A percentile compares a stretch with the other conserved stretches of the same genome.
Evolutionary conservation across 2,329 filamentous ascomycete species (phyloP).

Genomic region (Hymenoscyphus scutula): DNA sequence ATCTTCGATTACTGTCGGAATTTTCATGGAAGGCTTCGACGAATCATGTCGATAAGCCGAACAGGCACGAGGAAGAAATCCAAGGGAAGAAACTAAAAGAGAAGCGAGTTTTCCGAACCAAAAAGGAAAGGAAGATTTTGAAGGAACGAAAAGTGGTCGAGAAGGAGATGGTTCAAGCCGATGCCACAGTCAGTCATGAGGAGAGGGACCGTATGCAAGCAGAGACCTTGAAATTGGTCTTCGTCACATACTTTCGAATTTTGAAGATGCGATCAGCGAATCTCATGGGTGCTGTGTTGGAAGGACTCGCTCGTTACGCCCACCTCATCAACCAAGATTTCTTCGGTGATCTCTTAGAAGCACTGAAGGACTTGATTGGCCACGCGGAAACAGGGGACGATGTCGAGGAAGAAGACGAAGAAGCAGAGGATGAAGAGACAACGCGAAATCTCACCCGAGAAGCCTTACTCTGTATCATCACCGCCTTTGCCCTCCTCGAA

Average conservation of each 20-base stretch:
- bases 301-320: conserved; percentile 89
- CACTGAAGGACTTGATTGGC: conserved; percentile 85
- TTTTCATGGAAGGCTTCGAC: conserved; percentile 81
- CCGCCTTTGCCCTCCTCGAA: conserved; percentile 91
- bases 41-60: conserved; percentile 64
- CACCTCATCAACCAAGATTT: conserved; percentile 99
- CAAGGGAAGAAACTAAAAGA: conserved; percentile 62
- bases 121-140: conserved; percentile 76
- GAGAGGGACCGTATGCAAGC: conserved; percentile 92
- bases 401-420: conserved; percentile 43
- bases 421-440: conserved; percentile 49
- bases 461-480: conserved; percentile 89
- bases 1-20: conserved; percentile 82
- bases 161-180: conserved; percentile 90
- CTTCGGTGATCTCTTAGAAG: conserved; percentile 93
- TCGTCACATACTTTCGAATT: conserved; percentile 92
- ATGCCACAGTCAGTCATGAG: conserved; percentile 87
- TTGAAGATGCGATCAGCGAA: conserved; percentile 77
- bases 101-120: conserved; percentile 84
- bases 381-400: conserved; percentile 61
- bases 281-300: conserved; percentile 95
- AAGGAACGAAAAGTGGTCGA: conserved; percentile 86
- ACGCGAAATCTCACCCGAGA: conserved; percentile 79
- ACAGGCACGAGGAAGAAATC: conserved; percentile 42
- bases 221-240: conserved; percentile 93